phyloP scores from a whole-genome alignment of 768 basidiomycete genomes.

The Glaciozyma martinii region DNA sequence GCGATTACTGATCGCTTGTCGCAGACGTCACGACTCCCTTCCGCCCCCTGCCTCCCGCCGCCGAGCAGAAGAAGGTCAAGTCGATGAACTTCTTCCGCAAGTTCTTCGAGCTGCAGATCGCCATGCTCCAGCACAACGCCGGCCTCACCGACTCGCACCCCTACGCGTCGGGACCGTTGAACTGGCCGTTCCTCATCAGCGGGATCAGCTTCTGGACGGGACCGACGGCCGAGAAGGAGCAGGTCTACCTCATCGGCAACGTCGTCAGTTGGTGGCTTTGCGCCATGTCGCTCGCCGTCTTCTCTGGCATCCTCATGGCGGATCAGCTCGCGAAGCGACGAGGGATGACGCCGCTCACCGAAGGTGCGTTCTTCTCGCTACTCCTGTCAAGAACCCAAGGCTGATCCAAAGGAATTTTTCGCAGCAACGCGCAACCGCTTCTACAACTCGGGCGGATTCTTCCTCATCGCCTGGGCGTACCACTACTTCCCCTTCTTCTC shows the following conservation, averaged over 20 bases:
- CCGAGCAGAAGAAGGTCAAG: constrained; percentile 49
- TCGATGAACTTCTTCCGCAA: constrained; percentile 87
- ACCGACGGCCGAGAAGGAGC: constrained; percentile 66
- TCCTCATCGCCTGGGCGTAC: constrained; percentile 84
- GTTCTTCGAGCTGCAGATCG: constrained; percentile 80
- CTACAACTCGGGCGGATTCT: constrained; percentile 93
- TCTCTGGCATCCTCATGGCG: constrained; percentile 78
- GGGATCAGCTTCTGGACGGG: constrained; percentile 98
- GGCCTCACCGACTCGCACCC: constrained; percentile 95
- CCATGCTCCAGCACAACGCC: constrained; percentile 99
- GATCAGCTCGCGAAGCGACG: constrained; percentile 81
- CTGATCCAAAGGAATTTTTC: constrained; percentile 1
- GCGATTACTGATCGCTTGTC: constrained; percentile 40
- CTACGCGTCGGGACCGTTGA: constrained; percentile 88
- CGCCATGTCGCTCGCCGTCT: constrained; percentile 73
- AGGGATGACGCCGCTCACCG: constrained; percentile 72
- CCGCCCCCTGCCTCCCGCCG: not conserved
- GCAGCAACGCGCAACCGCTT: constrained; percentile 84
- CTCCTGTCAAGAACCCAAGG: not conserved
- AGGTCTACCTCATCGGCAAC: constrained; percentile 96
- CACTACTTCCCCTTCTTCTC: constrained; percentile 98
- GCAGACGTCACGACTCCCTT: constrained; percentile 15
- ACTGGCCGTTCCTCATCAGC: constrained; percentile 93
- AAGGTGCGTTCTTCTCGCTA: constrained; percentile 47
- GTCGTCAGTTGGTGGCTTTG: constrained; percentile 91